These are phyloP conservation scores for Dianthus caryophyllus DNA, from an alignment of 148 eudicot genomes.

Conservation along the genomic window DNA sequence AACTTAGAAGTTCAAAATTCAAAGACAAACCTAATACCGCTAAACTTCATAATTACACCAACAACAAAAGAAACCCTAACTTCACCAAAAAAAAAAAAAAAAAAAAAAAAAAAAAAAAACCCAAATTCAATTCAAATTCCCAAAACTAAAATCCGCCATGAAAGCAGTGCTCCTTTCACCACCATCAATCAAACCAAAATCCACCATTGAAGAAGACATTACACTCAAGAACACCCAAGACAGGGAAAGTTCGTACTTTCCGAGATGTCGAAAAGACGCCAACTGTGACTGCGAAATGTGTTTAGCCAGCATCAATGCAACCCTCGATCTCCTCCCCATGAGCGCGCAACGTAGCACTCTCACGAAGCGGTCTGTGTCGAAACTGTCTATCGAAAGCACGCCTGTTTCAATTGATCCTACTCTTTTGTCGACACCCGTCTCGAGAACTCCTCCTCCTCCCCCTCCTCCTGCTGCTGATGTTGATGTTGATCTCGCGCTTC, in stretches of 20 bases:
- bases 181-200: constrained; percentile 9
- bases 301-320: constrained; percentile 62
- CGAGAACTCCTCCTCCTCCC: constrained; percentile 13
- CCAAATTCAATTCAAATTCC: constrained; percentile 8
- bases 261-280: constrained; percentile 66
- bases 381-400: constrained; percentile 23
- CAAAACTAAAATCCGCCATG: constrained; percentile 12
- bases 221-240: constrained; percentile 14
- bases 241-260: constrained; percentile 43
- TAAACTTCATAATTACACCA: no score
- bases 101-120: no score
- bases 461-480: neutral
- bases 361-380: constrained; percentile 37
- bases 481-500: neutral
- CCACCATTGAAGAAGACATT: neutral
- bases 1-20: constrained; percentile 19
- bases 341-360: constrained; percentile 38
- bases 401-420: constrained; percentile 41
- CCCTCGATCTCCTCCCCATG: constrained; percentile 59
- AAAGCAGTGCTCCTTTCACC: constrained; percentile 19
- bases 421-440: constrained; percentile 36
- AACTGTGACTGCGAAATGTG: constrained; percentile 66
- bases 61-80: constrained; percentile 16
- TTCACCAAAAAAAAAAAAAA: no score
- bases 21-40: neutral